Evolutionary conservation across 78 protist species (phyloP).

Genomic region (Chrysochromulina parva): DNA sequence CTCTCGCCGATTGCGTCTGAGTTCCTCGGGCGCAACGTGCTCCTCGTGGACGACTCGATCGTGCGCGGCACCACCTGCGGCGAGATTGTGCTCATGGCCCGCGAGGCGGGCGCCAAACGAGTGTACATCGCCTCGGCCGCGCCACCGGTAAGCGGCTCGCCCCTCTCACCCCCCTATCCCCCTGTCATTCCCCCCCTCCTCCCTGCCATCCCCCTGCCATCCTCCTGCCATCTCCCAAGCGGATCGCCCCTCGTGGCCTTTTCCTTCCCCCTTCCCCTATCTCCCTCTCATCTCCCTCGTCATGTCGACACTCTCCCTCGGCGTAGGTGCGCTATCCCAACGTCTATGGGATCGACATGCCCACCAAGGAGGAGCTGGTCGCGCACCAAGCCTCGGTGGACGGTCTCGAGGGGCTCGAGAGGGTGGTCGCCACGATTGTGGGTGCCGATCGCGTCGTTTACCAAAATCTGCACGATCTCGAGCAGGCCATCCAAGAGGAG

Average conservation of each 20-base stretch:
- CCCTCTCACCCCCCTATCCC: conserved; percentile 4
- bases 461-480: background rate
- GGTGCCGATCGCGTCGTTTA: conserved; percentile 48
- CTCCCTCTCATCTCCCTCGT: background rate
- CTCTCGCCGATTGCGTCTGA: conserved; percentile 39
- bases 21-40: conserved; percentile 27
- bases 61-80: conserved; percentile 60
- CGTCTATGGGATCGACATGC: conserved; percentile 57
- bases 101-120: conserved; percentile 64
- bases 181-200: background rate
- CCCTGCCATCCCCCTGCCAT: background rate
- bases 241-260: no score
- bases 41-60: conserved; percentile 40
- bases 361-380: conserved; percentile 47
- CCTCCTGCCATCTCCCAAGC: no score
- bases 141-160: background rate
- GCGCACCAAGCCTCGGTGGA: conserved; percentile 17
- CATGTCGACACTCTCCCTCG: background rate
- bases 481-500: background rate
- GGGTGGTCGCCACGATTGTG: background rate
- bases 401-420: background rate
- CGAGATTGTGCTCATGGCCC: conserved; percentile 58
- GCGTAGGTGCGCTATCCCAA: conserved; percentile 30
- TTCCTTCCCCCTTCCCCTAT: background rate
- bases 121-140: conserved; percentile 58